A percentile compares a stretch with the other conserved stretches of the same genome.
These are phyloP conservation scores for Rosa lucieae DNA, from an alignment of 306 rosid genomes.

Conservation along the genomic window DNA sequence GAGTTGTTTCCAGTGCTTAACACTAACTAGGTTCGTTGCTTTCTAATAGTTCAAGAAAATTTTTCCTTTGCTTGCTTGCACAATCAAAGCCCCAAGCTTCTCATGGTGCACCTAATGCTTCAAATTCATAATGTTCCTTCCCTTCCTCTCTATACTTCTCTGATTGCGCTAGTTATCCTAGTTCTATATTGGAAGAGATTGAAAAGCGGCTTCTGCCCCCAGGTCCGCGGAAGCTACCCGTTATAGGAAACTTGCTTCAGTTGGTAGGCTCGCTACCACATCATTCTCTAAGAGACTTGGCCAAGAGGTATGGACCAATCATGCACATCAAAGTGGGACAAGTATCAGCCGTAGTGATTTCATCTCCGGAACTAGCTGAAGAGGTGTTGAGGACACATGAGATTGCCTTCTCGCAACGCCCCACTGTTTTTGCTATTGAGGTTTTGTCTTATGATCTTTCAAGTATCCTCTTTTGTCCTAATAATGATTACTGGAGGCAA, in stretches of 20 bases:
- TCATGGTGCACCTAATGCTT: too few relatives aligned
- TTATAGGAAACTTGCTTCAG: conserved; percentile 29
- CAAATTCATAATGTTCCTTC: too few relatives aligned
- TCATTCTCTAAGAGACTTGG: neutral
- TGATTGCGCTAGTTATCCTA: too few relatives aligned
- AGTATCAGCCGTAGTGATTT: neutral
- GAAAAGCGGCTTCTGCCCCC: neutral
- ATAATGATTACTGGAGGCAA: neutral
- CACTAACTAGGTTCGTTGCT: too few relatives aligned
- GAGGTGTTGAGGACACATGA: conserved; percentile 19
- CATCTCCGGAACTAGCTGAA: conserved; percentile 14
- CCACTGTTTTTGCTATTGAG: neutral
- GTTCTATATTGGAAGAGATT: neutral
- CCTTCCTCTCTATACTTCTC: too few relatives aligned
- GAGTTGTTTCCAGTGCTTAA: too few relatives aligned
- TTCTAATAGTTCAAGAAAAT: too few relatives aligned
- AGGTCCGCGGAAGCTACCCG: conserved; percentile 15
- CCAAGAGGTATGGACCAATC: conserved; percentile 1
- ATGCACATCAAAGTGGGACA: conserved; percentile 16
- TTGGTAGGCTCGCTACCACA: conserved; percentile 4
- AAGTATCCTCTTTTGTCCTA: neutral
- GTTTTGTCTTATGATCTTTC: neutral
- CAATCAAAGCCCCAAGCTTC: too few relatives aligned
- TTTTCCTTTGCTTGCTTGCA: too few relatives aligned
- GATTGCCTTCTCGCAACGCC: neutral